A percentile compares a stretch with the other conserved stretches of the same genome.
Conservation (phyloP, 2,329 filamentous ascomycete species). For the Beauveria scarabaeidicola region DNA sequence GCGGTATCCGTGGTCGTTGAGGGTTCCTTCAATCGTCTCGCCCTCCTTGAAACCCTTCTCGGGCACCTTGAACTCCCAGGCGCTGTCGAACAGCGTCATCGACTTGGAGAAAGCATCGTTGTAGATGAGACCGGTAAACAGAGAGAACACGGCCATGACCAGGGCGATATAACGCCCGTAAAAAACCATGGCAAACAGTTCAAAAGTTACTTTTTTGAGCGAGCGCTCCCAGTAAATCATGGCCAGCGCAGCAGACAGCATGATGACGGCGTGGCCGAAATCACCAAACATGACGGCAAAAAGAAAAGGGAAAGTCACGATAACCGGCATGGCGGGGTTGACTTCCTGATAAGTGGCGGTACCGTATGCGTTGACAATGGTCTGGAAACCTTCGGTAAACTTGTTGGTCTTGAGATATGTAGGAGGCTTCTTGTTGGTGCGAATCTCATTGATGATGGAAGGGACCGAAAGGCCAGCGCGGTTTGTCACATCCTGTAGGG, state of each 20-base stretch:
- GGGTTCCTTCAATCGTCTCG: slow-evolving; percentile 54
- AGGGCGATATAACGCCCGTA: slow-evolving; percentile 98
- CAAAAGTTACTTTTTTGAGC: slow-evolving; percentile 84
- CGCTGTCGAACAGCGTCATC: slow-evolving; percentile 78
- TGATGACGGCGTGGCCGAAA: slow-evolving; percentile 85
- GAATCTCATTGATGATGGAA: slow-evolving; percentile 96
- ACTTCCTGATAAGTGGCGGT: slow-evolving; percentile 96
- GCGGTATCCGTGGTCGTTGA: slow-evolving; percentile 64
- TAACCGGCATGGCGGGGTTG: slow-evolving; percentile 89
- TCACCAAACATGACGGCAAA: slow-evolving; percentile 99
- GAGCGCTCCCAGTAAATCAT: slow-evolving; percentile 98
- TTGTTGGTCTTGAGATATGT: slow-evolving; percentile 98
- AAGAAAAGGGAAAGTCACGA: slow-evolving; percentile 97
- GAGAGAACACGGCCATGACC: slow-evolving; percentile 94
- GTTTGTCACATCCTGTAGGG: slow-evolving; percentile 93
- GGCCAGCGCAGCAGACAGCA: slow-evolving; percentile 71
- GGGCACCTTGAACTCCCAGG: slow-evolving; percentile 73
- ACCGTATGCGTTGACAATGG: slow-evolving; percentile 97
- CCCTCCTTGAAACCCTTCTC: slow-evolving; percentile 53
- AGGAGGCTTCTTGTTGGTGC: slow-evolving; percentile 92
- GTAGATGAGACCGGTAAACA: slow-evolving; percentile 96
- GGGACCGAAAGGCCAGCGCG: slow-evolving; percentile 92
- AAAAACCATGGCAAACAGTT: slow-evolving; percentile 96
- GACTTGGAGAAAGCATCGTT: slow-evolving; percentile 96
- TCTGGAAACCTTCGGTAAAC: slow-evolving; percentile 96